Percentiles rank a stretch among this genome's conserved stretches.
phyloP scores from a whole-genome alignment of 768 basidiomycete genomes.

The Leccinum arenicola region DNA sequence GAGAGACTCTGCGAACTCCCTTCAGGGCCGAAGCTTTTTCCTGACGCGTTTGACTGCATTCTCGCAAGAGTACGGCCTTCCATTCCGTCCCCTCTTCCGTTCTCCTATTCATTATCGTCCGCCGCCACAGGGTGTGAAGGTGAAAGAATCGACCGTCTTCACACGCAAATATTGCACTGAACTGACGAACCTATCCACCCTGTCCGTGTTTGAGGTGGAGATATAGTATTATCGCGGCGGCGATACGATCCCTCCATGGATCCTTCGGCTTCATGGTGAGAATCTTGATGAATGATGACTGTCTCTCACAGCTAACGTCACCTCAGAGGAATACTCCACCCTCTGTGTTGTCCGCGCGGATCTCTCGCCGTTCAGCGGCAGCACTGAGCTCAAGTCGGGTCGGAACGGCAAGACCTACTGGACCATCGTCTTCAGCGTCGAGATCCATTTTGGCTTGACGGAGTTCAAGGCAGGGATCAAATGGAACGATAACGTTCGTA shows the following conservation, averaged over 20 bases:
- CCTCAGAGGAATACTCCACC: slow-evolving; percentile 64
- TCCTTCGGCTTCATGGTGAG: slow-evolving; percentile 50
- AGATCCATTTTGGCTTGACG: slow-evolving; percentile 80
- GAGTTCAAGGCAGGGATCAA: slow-evolving; percentile 83
- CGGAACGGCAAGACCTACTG: slow-evolving; percentile 70
- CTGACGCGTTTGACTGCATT: slow-evolving; percentile 83
- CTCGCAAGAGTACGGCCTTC: slow-evolving; percentile 54
- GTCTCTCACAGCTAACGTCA: background rate
- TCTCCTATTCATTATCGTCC: slow-evolving; percentile 8
- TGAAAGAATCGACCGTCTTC: slow-evolving; percentile 80
- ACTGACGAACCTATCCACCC: slow-evolving; percentile 68
- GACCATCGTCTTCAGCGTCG: slow-evolving; percentile 82
- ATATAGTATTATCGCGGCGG: slow-evolving; percentile 85
- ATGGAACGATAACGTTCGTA: slow-evolving; percentile 73
- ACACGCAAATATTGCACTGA: slow-evolving; percentile 82
- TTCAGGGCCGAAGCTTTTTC: slow-evolving; percentile 72
- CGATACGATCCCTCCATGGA: slow-evolving; percentile 70
- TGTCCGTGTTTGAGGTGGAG: slow-evolving; percentile 81
- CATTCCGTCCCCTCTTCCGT: background rate
- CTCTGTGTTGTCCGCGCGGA: slow-evolving; percentile 79
- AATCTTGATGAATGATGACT: background rate
- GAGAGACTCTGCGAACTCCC: slow-evolving; percentile 73
- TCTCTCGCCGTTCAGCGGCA: slow-evolving; percentile 66
- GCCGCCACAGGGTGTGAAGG: slow-evolving; percentile 55
- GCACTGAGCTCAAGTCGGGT: slow-evolving; percentile 65